A percentile compares a stretch with the other conserved stretches of the same genome.
Evolutionary conservation across 768 basidiomycete genomes (phyloP).

Genomic region (Tylopilus rubrobrunneus): DNA sequence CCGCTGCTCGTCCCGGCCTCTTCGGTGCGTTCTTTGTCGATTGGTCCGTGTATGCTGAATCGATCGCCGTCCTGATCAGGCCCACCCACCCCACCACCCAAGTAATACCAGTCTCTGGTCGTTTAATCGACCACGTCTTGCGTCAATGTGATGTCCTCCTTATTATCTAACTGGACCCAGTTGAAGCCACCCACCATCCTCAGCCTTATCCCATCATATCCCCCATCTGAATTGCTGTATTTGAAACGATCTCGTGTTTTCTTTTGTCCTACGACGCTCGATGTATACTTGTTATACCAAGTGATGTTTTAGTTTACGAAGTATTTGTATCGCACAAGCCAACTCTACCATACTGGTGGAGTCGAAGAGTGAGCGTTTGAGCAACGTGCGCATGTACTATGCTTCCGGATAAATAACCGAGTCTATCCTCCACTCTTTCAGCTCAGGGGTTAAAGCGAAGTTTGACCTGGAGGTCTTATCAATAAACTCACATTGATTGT

Average conservation of each 20-base stretch:
- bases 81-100: conserved; percentile 44
- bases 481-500: not conserved
- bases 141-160: not conserved
- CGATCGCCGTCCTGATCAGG: conserved; percentile 24
- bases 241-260: not conserved
- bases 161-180: conserved; percentile 1
- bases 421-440: not conserved
- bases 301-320: not conserved
- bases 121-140: not conserved
- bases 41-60: not conserved
- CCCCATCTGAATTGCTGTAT: not conserved
- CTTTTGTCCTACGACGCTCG: not conserved
- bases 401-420: not conserved
- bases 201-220: not conserved
- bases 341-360: not conserved
- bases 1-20: conserved; percentile 55
- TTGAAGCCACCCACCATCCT: not conserved
- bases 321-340: no score
- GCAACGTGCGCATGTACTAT: not conserved
- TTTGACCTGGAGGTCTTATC: not conserved
- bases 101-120: conserved; percentile 23
- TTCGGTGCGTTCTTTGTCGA: conserved; percentile 46
- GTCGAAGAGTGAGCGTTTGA: not conserved
- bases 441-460: not conserved
- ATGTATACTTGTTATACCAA: conserved; percentile 2